Evolutionary conservation across 495 filamentous ascomycete species (phyloP).

Genomic region (Trichocladium antarcticum): DNA sequence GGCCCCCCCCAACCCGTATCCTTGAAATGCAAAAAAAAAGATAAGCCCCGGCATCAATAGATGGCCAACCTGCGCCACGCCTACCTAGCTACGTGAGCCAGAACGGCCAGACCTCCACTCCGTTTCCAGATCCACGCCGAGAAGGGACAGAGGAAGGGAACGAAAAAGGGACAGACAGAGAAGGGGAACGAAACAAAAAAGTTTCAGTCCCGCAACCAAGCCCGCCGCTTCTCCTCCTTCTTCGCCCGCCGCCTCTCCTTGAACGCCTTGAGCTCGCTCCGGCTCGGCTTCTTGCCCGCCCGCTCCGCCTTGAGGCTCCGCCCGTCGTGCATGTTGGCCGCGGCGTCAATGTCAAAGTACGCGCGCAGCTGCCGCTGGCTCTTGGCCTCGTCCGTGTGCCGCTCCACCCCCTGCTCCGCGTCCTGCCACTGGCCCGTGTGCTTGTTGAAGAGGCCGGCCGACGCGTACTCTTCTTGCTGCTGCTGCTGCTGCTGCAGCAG

Average conservation of each 20-base stretch:
- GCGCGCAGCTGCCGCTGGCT: slow-evolving; percentile 79
- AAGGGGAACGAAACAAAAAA: not conserved
- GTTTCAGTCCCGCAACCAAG: slow-evolving; percentile 73
- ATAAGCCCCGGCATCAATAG: not conserved
- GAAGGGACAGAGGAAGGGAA: too few relatives aligned
- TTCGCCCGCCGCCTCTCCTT: slow-evolving; percentile 58
- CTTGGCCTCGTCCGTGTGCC: slow-evolving; percentile 85
- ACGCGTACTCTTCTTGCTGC: slow-evolving; percentile 44
- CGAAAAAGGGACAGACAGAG: too few relatives aligned
- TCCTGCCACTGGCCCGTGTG: slow-evolving; percentile 84
- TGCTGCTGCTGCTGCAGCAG: slow-evolving; percentile 6
- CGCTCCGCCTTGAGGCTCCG: slow-evolving; percentile 85
- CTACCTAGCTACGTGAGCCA: not conserved
- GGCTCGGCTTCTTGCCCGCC: slow-evolving; percentile 74
- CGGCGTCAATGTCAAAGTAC: slow-evolving; percentile 96
- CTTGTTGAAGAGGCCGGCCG: slow-evolving; percentile 74
- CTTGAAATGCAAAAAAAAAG: not conserved
- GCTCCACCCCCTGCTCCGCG: slow-evolving; percentile 42
- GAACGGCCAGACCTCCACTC: too few relatives aligned
- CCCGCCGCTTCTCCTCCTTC: slow-evolving; percentile 90
- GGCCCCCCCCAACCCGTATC: not conserved
- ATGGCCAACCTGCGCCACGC: not conserved
- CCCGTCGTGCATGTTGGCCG: slow-evolving; percentile 86
- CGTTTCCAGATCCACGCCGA: not conserved
- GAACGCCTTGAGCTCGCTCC: slow-evolving; percentile 67